Percentiles rank a stretch among this genome's conserved stretches.
Conservation (phyloP, 495 filamentous ascomycete genomes). For the Trichocladium uniseriatum region DNA sequence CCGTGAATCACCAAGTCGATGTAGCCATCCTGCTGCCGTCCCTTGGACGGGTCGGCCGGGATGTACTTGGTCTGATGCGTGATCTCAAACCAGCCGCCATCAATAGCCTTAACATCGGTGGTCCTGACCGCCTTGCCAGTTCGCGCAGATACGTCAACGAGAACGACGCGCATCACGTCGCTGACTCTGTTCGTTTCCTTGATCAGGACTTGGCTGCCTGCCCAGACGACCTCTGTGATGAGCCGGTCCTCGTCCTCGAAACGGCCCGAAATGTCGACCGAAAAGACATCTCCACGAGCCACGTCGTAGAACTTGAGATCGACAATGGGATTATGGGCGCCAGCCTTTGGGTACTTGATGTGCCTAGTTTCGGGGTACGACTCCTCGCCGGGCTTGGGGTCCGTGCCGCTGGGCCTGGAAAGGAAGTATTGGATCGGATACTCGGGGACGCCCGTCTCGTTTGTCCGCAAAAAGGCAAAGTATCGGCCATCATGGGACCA, state of each 20-base stretch:
- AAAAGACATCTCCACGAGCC: constrained; percentile 66
- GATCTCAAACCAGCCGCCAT: constrained; percentile 97
- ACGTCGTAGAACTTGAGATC: constrained; percentile 84
- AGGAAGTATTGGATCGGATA: constrained; percentile 93
- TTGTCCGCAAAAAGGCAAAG: constrained; percentile 83
- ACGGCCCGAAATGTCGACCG: constrained; percentile 64
- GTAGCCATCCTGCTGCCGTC: constrained; percentile 76
- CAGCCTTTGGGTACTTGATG: constrained; percentile 97
- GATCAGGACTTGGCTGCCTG: constrained; percentile 69
- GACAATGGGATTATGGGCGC: constrained; percentile 85
- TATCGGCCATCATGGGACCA: constrained; percentile 84
- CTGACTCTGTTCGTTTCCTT: constrained; percentile 92
- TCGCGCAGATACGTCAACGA: constrained; percentile 69
- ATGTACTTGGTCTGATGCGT: constrained; percentile 79
- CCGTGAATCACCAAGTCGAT: constrained; percentile 84
- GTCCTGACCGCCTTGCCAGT: constrained; percentile 72
- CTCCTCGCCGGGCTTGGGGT: constrained; percentile 65
- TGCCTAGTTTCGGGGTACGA: constrained; percentile 81
- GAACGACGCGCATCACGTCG: constrained; percentile 73
- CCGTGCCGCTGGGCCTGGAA: constrained; percentile 70
- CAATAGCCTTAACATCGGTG: constrained; percentile 66
- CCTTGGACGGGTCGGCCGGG: constrained; percentile 70
- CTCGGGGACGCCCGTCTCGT: constrained; percentile 84
- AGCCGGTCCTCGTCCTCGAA: constrained; percentile 75
- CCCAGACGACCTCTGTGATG: constrained; percentile 92